Conservation (phyloP, 345 rosid genomes). For the Noccaea bulbosa region DNA sequence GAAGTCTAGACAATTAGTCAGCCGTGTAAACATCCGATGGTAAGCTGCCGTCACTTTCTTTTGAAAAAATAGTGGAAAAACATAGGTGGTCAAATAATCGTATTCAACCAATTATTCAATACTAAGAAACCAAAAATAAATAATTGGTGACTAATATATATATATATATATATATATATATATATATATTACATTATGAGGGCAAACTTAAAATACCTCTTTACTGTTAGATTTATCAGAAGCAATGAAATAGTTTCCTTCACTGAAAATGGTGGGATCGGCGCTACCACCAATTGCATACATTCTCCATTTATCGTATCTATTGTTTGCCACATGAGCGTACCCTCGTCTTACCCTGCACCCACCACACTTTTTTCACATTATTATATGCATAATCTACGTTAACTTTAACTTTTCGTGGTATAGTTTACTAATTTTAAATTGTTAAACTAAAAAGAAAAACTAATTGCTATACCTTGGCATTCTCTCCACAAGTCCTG, state of each 20-base stretch:
- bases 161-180: too few relatives aligned
- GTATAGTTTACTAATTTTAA: background rate
- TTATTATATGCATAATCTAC: background rate
- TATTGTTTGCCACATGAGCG: slow-evolving; percentile 92
- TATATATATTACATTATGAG: background rate
- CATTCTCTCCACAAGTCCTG: slow-evolving; percentile 90
- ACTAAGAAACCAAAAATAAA: background rate
- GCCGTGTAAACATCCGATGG: slow-evolving; percentile 9
- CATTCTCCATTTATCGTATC: slow-evolving; percentile 91
- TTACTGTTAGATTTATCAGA: slow-evolving; percentile 53
- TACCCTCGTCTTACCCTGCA: slow-evolving; percentile 75
- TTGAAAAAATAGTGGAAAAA: background rate
- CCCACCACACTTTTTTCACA: slow-evolving; percentile 4
- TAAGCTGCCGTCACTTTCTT: slow-evolving; percentile 1
- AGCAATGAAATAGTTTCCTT: slow-evolving; percentile 86
- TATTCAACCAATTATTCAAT: background rate
- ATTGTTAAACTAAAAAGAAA: background rate
- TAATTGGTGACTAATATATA: background rate
- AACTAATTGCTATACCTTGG: slow-evolving; percentile 57
- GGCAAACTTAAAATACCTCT: slow-evolving; percentile 51
- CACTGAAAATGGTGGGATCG: slow-evolving; percentile 85
- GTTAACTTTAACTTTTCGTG: background rate
- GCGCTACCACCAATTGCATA: slow-evolving; percentile 96
- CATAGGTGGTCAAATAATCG: background rate
- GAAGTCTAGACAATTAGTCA: background rate